Evolutionary conservation across 108 stramenopile species (phyloP).

Genomic region (Pseudonitzschia multistriata): DNA sequence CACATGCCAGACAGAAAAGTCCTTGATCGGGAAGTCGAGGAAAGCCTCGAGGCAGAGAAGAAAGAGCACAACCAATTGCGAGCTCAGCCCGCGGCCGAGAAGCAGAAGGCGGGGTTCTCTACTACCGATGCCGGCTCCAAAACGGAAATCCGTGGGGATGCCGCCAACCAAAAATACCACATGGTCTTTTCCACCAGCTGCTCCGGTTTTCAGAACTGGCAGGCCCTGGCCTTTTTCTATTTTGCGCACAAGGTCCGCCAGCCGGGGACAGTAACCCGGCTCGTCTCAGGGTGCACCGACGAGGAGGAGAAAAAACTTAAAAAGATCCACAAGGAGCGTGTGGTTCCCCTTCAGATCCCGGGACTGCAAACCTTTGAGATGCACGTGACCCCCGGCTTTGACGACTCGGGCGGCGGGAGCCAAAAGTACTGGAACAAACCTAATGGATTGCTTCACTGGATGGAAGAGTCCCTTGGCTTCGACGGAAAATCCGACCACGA

Average conservation of each 20-base stretch:
- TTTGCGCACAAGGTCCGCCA: conserved; percentile 64
- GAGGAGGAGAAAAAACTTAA: conserved; percentile 17
- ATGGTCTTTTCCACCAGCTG: conserved; percentile 84
- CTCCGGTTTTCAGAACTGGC: conserved; percentile 77
- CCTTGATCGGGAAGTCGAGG: neutral
- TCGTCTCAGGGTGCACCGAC: conserved; percentile 66
- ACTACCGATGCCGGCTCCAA: neutral
- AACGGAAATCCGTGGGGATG: neutral
- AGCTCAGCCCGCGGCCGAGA: neutral
- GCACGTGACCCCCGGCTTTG: conserved; percentile 82
- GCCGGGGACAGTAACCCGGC: conserved; percentile 84
- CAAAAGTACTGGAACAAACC: conserved; percentile 93
- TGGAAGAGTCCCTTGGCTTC: conserved; percentile 54
- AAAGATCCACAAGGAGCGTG: conserved; percentile 37
- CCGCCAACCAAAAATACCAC: conserved; percentile 5
- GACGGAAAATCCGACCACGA: neutral
- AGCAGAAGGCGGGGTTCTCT: neutral
- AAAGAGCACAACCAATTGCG: neutral
- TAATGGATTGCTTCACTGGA: conserved; percentile 68
- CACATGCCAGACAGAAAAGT: neutral
- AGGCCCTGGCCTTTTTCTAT: conserved; percentile 79
- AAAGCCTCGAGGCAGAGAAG: neutral
- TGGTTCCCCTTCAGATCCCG: conserved; percentile 2
- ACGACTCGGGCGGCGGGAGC: conserved; percentile 41
- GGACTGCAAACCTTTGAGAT: conserved; percentile 40